A percentile compares a stretch with the other conserved stretches of the same genome.
Evolutionary conservation across 306 rosid genomes (phyloP).

Genomic region (Corylus avellana): DNA sequence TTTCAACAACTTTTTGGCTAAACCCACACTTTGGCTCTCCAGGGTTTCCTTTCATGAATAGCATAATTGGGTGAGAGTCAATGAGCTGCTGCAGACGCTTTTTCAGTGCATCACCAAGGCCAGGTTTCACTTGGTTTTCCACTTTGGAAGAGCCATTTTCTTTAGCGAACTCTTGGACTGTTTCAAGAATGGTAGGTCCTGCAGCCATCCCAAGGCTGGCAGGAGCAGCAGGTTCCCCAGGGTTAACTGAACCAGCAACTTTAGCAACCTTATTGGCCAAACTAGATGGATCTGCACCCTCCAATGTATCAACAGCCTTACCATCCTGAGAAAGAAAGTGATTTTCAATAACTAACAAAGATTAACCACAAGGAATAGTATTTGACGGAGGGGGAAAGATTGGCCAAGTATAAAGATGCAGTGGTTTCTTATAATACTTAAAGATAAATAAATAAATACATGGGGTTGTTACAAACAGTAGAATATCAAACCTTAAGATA

Average conservation of each 20-base stretch:
- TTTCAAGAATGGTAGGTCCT: constrained; percentile 67
- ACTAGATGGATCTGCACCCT: constrained; percentile 99
- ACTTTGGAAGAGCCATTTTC: constrained; percentile 56
- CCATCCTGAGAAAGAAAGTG: constrained; percentile 63
- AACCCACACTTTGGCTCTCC: constrained; percentile 86
- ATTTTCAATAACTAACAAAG: background rate
- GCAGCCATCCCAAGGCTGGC: constrained; percentile 96
- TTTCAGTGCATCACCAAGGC: constrained; percentile 44
- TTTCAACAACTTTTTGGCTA: constrained; percentile 73
- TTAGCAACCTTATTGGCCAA: constrained; percentile 90
- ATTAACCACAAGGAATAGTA: background rate
- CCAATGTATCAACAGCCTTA: constrained; percentile 74
- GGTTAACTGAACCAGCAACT: constrained; percentile 66
- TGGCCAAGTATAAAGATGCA: background rate
- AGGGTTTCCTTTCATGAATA: constrained; percentile 92
- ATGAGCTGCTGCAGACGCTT: constrained; percentile 59
- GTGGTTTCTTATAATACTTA: background rate
- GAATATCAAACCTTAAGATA: background rate
- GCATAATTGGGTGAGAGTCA: constrained; percentile 59
- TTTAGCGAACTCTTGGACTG: constrained; percentile 67
- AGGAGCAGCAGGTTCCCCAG: constrained; percentile 86
- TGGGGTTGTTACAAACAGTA: background rate
- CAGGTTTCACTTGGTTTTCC: constrained; percentile 43
- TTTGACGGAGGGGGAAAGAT: background rate
- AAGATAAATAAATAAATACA: background rate